phyloP scores from a whole-genome alignment of 140 eudicot genomes.

The Anethum foeniculum region DNA sequence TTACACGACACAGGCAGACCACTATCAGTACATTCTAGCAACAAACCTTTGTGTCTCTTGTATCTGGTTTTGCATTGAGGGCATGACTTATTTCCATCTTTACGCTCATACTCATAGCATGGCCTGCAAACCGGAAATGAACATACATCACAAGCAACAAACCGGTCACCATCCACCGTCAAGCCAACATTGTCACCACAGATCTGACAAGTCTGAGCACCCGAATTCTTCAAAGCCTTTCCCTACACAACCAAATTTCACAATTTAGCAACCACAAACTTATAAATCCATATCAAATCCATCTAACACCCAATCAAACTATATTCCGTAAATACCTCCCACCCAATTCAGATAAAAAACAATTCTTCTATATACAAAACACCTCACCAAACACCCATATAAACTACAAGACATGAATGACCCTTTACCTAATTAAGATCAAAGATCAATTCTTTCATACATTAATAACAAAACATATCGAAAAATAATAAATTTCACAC shows the following conservation, averaged over 20 bases:
- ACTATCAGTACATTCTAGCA: background rate
- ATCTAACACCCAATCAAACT: background rate
- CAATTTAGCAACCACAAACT: background rate
- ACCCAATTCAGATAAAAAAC: background rate
- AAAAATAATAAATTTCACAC: background rate
- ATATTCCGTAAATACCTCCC: background rate
- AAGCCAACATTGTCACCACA: conserved; percentile 36
- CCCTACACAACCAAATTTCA: conserved; percentile 18
- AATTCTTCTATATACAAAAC: background rate
- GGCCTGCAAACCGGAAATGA: conserved; percentile 39
- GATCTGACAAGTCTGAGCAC: conserved; percentile 34
- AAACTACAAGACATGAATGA: background rate
- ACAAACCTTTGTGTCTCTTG: conserved; percentile 37
- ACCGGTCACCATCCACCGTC: conserved; percentile 27
- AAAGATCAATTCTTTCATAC: background rate
- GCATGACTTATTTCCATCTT: conserved; percentile 42
- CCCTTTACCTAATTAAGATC: background rate
- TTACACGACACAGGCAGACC: background rate
- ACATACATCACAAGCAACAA: conserved; percentile 40
- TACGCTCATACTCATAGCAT: conserved; percentile 40
- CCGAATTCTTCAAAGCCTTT: conserved; percentile 20
- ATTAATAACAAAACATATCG: background rate
- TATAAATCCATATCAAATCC: background rate
- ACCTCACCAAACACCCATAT: background rate
- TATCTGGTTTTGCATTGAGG: conserved; percentile 49